Conservation (phyloP, 352 stramenopile genomes). For the Phytophthora europaea region DNA sequence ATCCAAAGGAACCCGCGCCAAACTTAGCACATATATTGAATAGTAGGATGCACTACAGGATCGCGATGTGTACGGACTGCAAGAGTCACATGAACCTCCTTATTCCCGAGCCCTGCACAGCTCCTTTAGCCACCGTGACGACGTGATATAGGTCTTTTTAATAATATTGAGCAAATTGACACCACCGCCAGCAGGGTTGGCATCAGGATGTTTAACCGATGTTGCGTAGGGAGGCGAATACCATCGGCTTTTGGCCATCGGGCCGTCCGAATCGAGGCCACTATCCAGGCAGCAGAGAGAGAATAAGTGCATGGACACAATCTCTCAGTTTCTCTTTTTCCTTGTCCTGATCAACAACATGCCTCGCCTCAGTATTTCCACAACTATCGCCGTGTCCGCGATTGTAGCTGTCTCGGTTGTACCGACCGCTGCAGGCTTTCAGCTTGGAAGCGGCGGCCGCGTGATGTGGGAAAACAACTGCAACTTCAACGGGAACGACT, state of each 20-base stretch:
- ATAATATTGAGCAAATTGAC: background rate
- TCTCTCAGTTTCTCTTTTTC: slow-evolving; percentile 18
- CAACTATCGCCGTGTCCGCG: slow-evolving; percentile 16
- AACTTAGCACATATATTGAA: background rate
- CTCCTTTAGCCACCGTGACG: slow-evolving; percentile 14
- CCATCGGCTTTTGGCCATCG: slow-evolving; percentile 15
- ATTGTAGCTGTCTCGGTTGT: slow-evolving; percentile 15
- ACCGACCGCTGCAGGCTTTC: slow-evolving; percentile 20
- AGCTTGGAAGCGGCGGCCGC: slow-evolving; percentile 31
- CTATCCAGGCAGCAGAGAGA: slow-evolving; percentile 9
- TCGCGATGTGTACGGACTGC: slow-evolving; percentile 4
- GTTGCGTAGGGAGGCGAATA: slow-evolving; percentile 15
- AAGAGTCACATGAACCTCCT: slow-evolving; percentile 12
- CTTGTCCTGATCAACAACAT: slow-evolving; percentile 20
- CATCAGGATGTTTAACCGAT: slow-evolving; percentile 30
- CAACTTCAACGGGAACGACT: slow-evolving; percentile 46
- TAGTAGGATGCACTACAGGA: background rate
- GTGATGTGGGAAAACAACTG: slow-evolving; percentile 59
- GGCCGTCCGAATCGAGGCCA: slow-evolving; percentile 6
- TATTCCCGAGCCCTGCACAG: slow-evolving; percentile 17
- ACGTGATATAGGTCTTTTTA: background rate
- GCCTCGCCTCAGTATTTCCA: slow-evolving; percentile 13
- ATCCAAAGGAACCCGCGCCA: background rate
- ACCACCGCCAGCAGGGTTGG: slow-evolving; percentile 2
- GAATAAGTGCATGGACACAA: background rate